Conservation (phyloP, 768 basidiomycete genomes). For the Paxillus ammoniavirescens region DNA sequence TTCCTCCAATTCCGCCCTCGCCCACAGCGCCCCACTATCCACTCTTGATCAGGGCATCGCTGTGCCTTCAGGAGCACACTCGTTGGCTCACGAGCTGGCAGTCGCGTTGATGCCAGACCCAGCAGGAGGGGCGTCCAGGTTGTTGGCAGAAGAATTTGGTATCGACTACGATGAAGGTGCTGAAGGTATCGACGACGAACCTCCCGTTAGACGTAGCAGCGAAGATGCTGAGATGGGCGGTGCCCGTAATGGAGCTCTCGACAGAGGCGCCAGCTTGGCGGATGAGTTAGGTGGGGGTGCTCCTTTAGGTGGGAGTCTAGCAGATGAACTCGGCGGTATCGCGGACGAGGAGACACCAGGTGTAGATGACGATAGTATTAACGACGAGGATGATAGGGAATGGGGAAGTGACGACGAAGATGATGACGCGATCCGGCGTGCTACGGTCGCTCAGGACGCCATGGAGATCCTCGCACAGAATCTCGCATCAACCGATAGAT, state of each 20-base stretch:
- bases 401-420: conserved; percentile 25
- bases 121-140: conserved; percentile 61
- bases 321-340: conserved; percentile 22
- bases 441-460: conserved; percentile 46
- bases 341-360: conserved; percentile 16
- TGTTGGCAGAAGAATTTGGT: conserved; percentile 85
- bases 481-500: conserved; percentile 74
- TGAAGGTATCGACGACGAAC: conserved; percentile 61
- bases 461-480: conserved; percentile 73
- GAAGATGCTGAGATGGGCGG: conserved; percentile 30
- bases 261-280: conserved; percentile 39
- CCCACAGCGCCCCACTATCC: conserved; percentile 28
- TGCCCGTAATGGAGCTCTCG: conserved; percentile 27
- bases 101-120: conserved; percentile 88
- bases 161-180: conserved; percentile 88
- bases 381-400: conserved; percentile 10
- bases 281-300: conserved; percentile 36
- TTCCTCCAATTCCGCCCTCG: conserved; percentile 16
- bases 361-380: conserved; percentile 12
- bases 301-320: conserved; percentile 15
- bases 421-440: conserved; percentile 25
- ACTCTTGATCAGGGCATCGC: conserved; percentile 31
- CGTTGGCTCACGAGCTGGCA: conserved; percentile 85
- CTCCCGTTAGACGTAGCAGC: conserved; percentile 25
- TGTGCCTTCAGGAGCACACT: conserved; percentile 43